Base-by-base conservation (phyloP, 352 stramenopile species). In the Pythium brassicae region DNA sequence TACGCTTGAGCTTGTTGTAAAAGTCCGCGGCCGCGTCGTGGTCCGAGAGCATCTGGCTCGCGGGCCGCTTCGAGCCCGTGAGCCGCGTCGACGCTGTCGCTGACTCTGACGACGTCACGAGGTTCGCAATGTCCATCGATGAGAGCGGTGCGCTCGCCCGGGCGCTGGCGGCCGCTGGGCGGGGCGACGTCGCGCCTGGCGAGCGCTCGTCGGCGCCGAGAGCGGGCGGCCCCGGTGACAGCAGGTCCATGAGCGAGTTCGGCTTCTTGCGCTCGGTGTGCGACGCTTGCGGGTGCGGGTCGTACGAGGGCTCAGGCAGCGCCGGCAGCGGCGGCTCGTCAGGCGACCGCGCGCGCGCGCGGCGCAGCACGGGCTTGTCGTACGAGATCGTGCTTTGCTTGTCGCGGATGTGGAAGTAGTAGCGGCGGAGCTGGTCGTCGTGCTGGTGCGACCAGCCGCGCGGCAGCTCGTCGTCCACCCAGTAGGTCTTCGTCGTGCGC, bases 1-100 rank as follows among this genome's bases (percentile, higher is more conserved):
- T 75, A 48, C 86, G 80, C 61, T 93, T 69, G 27, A 95, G 68
- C 35, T 90, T 78, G 62, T 92, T 94, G 69, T 95, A 95, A 39
- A 95, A 95, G 9, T 75, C 69, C 1, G 86, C 86, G 0, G 85
- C 81, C 17, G 74, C 79, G 45, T 77, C 71, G 22, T 78, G 83
- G 57, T 94, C 82, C 7, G 68, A 62, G 57, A 90, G 80, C n/a
- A n/a, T n/a, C 55, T 71, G 64, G 11, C 84, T 74, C n/a, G 78
- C 78, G 55, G 69, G 58, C 14, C 76, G 69, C 59, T 89, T 90
- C n/a, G 19, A 56, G 26, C 66, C 61, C 23, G 27, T 59, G 7
- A 15, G 17, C 3, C n/a, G 29, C 48, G 14, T 35, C 14, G 37
- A 68, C n/a, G n/a, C n/a, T n/a, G n/a, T n/a, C n/a, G n/a, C n/a